Evolutionary conservation across 2,329 filamentous ascomycete species (phyloP).

Genomic region (Xylariaceae sp.): DNA sequence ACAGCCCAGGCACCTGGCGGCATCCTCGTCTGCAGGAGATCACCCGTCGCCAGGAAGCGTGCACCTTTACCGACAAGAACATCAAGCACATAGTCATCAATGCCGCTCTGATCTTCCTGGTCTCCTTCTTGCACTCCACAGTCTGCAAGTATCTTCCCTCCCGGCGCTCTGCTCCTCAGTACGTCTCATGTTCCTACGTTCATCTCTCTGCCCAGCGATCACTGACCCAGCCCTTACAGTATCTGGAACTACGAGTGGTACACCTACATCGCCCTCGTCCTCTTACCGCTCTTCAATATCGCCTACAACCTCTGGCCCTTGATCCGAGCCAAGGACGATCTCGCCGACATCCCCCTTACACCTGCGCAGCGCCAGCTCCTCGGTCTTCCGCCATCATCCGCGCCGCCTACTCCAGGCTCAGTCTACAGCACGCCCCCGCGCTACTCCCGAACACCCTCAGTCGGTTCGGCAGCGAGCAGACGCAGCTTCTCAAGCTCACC

Average conservation of each 20-base stretch:
- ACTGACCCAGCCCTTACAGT: constrained; percentile 11
- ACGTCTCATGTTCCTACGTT: constrained; percentile 7
- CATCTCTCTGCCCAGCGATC: neutral
- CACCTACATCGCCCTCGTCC: constrained; percentile 46
- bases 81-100: constrained; percentile 69
- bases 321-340: constrained; percentile 66
- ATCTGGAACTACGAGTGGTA: constrained; percentile 39
- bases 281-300: constrained; percentile 68
- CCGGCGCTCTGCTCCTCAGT: constrained; percentile 22
- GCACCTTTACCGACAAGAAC: constrained; percentile 75
- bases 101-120: constrained; percentile 34
- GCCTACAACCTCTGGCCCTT: constrained; percentile 67
- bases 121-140: constrained; percentile 24
- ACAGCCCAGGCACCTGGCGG: constrained; percentile 77
- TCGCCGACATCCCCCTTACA: constrained; percentile 86
- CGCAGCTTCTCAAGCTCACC: constrained; percentile 57
- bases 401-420: constrained; percentile 62
- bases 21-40: constrained; percentile 90
- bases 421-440: constrained; percentile 82
- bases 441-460: constrained; percentile 71
- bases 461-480: constrained; percentile 58
- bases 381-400: constrained; percentile 66
- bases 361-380: constrained; percentile 82
- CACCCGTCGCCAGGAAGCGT: constrained; percentile 70
- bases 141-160: constrained; percentile 20